Percentiles rank a stretch among this genome's conserved stretches.
These are phyloP conservation scores for Aspergillus quadricinctus DNA, from an alignment of 2,329 filamentous ascomycete species.

Conservation along the genomic window DNA sequence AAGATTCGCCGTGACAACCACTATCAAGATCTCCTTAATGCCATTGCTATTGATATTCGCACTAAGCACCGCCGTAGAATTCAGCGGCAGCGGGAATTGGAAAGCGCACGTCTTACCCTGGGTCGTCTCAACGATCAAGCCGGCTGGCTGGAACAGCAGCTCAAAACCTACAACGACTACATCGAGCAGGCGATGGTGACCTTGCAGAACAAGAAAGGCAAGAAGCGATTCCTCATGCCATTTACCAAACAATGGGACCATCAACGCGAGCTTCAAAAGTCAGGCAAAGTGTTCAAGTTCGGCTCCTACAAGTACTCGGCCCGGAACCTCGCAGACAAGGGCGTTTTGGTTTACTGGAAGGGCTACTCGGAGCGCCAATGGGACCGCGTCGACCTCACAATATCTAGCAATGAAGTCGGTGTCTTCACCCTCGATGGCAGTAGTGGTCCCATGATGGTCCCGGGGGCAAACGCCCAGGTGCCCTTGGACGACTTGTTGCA, in stretches of 20 bases:
- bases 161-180: conserved; percentile 98
- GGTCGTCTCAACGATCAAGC: conserved; percentile 59
- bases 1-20: conserved; percentile 82
- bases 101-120: conserved; percentile 51
- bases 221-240: conserved; percentile 88
- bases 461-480: conserved; percentile 82
- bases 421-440: conserved; percentile 90
- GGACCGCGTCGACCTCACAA: conserved; percentile 90
- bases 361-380: conserved; percentile 78
- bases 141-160: conserved; percentile 85
- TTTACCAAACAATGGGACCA: conserved; percentile 99
- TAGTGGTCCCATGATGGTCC: conserved; percentile 90
- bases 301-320: conserved; percentile 97
- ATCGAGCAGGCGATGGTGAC: conserved; percentile 98
- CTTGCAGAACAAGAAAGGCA: conserved; percentile 92
- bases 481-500: conserved; percentile 91
- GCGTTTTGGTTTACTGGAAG: conserved; percentile 87
- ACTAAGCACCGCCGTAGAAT: conserved; percentile 92
- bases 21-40: conserved; percentile 97
- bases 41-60: conserved; percentile 92
- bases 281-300: conserved; percentile 92
- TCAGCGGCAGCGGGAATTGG: conserved; percentile 85
- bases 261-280: conserved; percentile 88
- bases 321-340: conserved; percentile 82
- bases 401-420: conserved; percentile 89